phyloP scores from a whole-genome alignment of 805 yeast species.

The Starmera quercuum region DNA sequence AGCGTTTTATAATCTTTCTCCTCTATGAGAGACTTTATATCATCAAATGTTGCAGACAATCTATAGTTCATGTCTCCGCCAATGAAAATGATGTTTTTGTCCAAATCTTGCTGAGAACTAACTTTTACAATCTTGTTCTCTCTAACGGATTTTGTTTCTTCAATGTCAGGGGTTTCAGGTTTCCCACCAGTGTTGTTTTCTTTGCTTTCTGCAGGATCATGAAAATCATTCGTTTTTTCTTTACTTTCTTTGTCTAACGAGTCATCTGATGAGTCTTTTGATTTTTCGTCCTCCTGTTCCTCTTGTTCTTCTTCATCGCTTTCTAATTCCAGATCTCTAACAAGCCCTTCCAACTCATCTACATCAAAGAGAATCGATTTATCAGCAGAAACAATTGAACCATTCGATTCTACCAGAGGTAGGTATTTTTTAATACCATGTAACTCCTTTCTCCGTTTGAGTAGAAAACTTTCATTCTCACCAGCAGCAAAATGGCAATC shows the following conservation, averaged over 20 bases:
- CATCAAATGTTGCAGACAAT: conserved; percentile 22
- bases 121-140: background rate
- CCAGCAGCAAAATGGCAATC: conserved; percentile 54
- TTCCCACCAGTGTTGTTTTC: background rate
- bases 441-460: conserved; percentile 37
- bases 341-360: conserved; percentile 17
- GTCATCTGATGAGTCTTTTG: background rate
- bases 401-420: conserved; percentile 11
- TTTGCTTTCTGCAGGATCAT: too few relatives aligned
- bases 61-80: conserved; percentile 55
- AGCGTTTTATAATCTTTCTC: conserved; percentile 26
- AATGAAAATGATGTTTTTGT: conserved; percentile 24
- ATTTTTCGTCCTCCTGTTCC: background rate
- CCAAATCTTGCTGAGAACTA: conserved; percentile 1
- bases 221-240: background rate
- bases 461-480: conserved; percentile 25
- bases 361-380: conserved; percentile 19
- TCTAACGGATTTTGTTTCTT: background rate
- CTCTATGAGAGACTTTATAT: conserved; percentile 21
- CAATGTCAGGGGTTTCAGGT: background rate
- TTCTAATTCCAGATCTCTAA: conserved; percentile 8
- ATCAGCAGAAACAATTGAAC: conserved; percentile 16
- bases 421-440: conserved; percentile 27
- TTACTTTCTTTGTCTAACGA: background rate
- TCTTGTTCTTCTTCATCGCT: conserved; percentile 9